These are phyloP conservation scores for Pseudocercospora crystallina DNA, from an alignment of 2,329 filamentous ascomycete species.

Conservation along the genomic window DNA sequence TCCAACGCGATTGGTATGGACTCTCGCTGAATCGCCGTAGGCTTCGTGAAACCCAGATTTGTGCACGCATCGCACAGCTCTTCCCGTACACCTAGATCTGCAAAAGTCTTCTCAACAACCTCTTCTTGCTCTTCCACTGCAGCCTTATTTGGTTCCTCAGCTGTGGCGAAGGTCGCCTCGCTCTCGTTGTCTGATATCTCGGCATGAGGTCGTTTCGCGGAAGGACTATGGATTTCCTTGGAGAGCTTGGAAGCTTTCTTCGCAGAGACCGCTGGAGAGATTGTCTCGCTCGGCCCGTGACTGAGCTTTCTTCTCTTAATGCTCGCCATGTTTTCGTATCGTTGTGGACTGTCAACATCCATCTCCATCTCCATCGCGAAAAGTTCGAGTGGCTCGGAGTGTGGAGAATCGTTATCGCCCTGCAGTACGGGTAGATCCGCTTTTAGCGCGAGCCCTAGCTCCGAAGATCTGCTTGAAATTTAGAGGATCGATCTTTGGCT, in stretches of 20 bases:
- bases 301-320: constrained; percentile 46
- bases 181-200: constrained; percentile 10
- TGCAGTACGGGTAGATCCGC: too few species aligned
- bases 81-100: constrained; percentile 76
- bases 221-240: not conserved
- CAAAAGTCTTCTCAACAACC: constrained; percentile 58
- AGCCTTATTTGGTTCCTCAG: not conserved
- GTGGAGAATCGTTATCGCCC: too few species aligned
- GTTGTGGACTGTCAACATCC: constrained; percentile 2
- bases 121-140: constrained; percentile 25
- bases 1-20: constrained; percentile 79
- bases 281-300: constrained; percentile 9
- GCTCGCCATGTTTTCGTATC: constrained; percentile 36
- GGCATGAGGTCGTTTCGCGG: not conserved
- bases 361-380: constrained; percentile 3
- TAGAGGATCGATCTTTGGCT: not conserved
- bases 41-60: constrained; percentile 75
- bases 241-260: not conserved
- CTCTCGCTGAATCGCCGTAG: constrained; percentile 85
- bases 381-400: not conserved
- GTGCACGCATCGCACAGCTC: constrained; percentile 86
- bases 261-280: not conserved
- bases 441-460: too few species aligned
- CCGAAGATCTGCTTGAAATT: too few species aligned
- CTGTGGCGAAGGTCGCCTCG: constrained; percentile 5